Base-by-base conservation (phyloP, 495 filamentous ascomycete genomes). In the Lophiotrema nucula region DNA sequence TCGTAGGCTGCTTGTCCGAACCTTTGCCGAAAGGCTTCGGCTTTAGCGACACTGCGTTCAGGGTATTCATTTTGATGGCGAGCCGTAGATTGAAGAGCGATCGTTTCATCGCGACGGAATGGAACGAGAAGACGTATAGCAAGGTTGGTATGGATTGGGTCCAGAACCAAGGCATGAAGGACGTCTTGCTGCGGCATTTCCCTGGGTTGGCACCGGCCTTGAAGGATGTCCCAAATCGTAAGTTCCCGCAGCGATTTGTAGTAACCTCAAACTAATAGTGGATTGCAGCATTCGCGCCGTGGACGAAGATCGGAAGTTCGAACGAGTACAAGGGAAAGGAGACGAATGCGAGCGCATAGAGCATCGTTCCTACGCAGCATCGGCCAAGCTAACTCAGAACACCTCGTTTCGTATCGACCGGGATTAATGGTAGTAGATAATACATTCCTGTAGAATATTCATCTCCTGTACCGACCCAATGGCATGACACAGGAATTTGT, bases 11-110 rank as follows among this genome's bases (percentile, higher is more conserved):
- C 19, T 65, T 67, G 15, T 49, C 60, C 19, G 74, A 77, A 61
- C 71, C 70, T 3, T 58, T 74, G 37, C 72, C 72, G 0, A 67
- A 71, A 18, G 74, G 73, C 5, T 77, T 77, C 33, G 74, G 74
- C 10, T 77, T 62, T 45, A 43, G 37, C 35, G 52, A 62, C 25
- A 56, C 60, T n/a, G 53, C 45, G 35, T 57, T 56, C 25, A 33
- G 53, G 10, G 52, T 57, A 2, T 53, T 56, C 28, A 50, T 63
- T 26, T 27, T 63, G 16, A 60, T 53, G 53, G 53, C 53, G 41
- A 50, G 35, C 13, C 4, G 57, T n/a, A 53, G 57, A 39, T 42
- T 53, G 42, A 77, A 76, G 69, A 73, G 69, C 28, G 74, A 77
- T 64, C 62, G 74, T 25, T 77, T 77, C 42, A 65, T 62, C 24